Evolutionary conservation across 345 rosid genomes (phyloP).

Genomic region (Salix dunnii): DNA sequence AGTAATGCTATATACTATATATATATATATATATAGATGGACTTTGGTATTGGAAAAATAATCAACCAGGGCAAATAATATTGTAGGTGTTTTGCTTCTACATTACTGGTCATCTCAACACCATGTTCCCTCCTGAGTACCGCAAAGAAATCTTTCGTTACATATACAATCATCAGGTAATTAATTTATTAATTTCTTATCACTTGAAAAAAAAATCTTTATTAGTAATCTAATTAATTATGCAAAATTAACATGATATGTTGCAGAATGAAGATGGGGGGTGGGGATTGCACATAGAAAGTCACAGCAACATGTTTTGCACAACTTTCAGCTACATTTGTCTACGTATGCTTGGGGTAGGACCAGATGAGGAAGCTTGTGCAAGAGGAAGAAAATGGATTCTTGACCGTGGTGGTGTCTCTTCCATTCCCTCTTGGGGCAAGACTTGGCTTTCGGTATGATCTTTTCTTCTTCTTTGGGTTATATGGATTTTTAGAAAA

Average conservation of each 20-base stretch:
- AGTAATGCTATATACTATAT: no score
- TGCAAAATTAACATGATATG: no score
- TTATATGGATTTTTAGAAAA: background rate
- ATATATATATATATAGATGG: no score
- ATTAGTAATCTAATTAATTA: background rate
- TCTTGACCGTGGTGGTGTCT: constrained; percentile 14
- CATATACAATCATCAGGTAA: constrained; percentile 19
- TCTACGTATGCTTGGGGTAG: constrained; percentile 15
- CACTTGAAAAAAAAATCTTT: no score
- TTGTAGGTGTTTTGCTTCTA: constrained; percentile 10
- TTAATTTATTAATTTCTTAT: background rate
- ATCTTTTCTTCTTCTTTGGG: background rate
- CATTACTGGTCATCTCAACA: constrained; percentile 17
- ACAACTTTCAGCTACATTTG: constrained; percentile 14
- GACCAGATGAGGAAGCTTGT: constrained; percentile 16
- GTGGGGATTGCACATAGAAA: constrained; percentile 21
- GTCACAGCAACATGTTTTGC: constrained; percentile 21
- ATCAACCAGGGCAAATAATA: background rate
- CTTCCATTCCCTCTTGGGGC: constrained; percentile 21
- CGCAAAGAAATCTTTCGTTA: constrained; percentile 19
- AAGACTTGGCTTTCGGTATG: constrained; percentile 23
- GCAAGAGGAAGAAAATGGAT: constrained; percentile 19
- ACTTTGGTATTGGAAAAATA: background rate
- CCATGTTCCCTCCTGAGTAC: constrained; percentile 9
- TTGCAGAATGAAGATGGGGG: constrained; percentile 28